Evolutionary conservation across 2,329 filamentous ascomycete genomes (phyloP), one percentile per base, ranked within the genome.

Genomic region (Metarhizium guizhouense): DNA sequence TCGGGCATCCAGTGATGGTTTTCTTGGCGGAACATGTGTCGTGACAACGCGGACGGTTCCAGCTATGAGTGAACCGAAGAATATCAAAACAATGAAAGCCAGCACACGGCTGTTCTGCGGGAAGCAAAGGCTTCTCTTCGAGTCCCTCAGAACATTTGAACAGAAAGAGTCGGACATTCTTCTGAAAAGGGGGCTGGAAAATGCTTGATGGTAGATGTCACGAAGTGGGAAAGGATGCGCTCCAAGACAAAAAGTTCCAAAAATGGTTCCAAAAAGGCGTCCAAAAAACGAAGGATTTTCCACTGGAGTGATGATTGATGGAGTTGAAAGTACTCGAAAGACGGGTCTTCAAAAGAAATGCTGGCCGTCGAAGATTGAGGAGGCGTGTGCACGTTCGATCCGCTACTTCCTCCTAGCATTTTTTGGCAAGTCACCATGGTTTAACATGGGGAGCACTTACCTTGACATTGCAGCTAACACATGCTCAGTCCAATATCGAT

Each of bases 231-330:
- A 60, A 64, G 60, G 52, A 63, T 65, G 59, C 54, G 56, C 60
- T 56, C 60, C 64, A 66, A 67, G 60, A 65, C 51, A 58, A 55
- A 54, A 13, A 43, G 59, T 54, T 60, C 59, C 60, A 62, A 63
- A 63, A 61, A 38, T 58, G 57, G 54, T 55, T 54, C 59, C 58
- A 63, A 64, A 63, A 60, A 59, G 40, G 54, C 52, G 53, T 52
- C 51, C 53, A 59, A 62, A 61, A 32, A 40, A 40, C 13, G 30
- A 25, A n/a, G 16, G 43, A 11, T 10, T 18, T 18, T 47, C 13
- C 20, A 8, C 14, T 8, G 32, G 29, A 10, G 7, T 38, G 32
- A 29, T 8, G 32, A 40, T 16, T 16, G 20, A 54, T 38, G 32
- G 36, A 45, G 42, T 47, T 10, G 32, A 54, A 38, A 25, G 18